These are phyloP conservation scores for Astrephomene gubernaculifera DNA, from an alignment of 139 green algal species.

Conservation along the genomic window DNA sequence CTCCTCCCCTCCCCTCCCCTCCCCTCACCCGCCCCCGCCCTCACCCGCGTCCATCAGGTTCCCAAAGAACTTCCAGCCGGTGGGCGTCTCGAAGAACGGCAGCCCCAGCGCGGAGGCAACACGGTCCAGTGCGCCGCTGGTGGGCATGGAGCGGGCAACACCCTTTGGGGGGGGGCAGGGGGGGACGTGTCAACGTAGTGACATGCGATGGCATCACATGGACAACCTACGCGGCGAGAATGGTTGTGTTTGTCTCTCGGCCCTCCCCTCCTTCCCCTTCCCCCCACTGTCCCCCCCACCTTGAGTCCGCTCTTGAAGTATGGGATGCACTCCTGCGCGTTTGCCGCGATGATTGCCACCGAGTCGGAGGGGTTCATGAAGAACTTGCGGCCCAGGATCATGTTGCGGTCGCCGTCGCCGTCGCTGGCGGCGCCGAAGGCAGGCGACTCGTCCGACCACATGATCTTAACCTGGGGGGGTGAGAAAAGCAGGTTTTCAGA, in stretches of 20 bases:
- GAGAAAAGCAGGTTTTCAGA: no score
- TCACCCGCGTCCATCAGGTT: conserved; percentile 97
- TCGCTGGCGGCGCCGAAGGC: conserved; percentile 91
- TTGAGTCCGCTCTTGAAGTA: conserved; percentile 98
- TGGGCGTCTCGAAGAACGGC: conserved; percentile 96
- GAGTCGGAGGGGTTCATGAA: conserved; percentile 98
- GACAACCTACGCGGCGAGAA: no score
- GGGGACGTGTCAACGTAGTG: background rate
- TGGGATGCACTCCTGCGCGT: conserved; percentile 94
- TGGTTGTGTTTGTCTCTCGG: no score
- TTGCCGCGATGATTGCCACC: conserved; percentile 99
- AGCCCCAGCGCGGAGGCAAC: conserved; percentile 89
- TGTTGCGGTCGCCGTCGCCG: conserved; percentile 99
- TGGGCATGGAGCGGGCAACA: conserved; percentile 98
- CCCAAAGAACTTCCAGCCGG: conserved; percentile 99
- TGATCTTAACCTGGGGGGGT: conserved; percentile 75
- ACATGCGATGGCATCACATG: background rate
- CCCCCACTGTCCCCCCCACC: conserved; percentile 51
- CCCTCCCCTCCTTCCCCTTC: background rate
- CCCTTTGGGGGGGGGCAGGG: conserved; percentile 68
- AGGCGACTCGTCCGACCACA: conserved; percentile 81
- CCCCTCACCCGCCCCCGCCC: background rate
- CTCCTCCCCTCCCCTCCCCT: background rate
- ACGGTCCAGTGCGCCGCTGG: conserved; percentile 92
- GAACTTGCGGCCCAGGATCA: conserved; percentile 98